Conservation (phyloP, 129 eudicot genomes). For the Centrapalus pauciflorus region DNA sequence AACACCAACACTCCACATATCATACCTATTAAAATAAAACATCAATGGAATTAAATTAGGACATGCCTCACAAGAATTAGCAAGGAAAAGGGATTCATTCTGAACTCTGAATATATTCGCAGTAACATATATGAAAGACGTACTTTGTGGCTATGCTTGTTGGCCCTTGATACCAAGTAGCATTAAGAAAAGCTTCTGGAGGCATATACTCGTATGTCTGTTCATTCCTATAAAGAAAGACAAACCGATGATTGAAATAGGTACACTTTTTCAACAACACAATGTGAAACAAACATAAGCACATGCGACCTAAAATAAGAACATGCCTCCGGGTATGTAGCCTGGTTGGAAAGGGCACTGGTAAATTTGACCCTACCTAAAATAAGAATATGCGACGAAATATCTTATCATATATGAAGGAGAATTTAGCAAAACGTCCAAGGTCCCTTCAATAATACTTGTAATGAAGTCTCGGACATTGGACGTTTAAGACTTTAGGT, state of each 20-base stretch:
- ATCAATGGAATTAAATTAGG: background rate
- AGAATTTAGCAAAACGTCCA: background rate
- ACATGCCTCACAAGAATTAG: background rate
- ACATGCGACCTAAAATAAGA: too few species aligned
- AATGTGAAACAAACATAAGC: background rate
- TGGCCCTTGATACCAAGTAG: slow-evolving; percentile 78
- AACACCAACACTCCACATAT: slow-evolving; percentile 97
- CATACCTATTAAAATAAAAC: slow-evolving; percentile 56
- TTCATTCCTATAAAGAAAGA: slow-evolving; percentile 59
- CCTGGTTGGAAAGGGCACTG: too few species aligned
- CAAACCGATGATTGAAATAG: background rate
- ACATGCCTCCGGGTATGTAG: too few species aligned
- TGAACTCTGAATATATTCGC: background rate
- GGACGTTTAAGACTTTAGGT: background rate
- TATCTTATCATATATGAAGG: too few species aligned
- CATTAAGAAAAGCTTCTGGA: slow-evolving; percentile 92
- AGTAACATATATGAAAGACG: slow-evolving; percentile 16
- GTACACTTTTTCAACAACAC: slow-evolving; percentile 13
- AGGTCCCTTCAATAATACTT: background rate
- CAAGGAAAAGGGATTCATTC: background rate
- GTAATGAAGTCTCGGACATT: background rate
- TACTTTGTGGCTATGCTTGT: slow-evolving; percentile 60
- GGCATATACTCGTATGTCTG: slow-evolving; percentile 95
- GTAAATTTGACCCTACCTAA: too few species aligned
- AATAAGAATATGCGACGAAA: too few species aligned